Conservation (phyloP, 2,329 filamentous ascomycete species). For the Corniculantispora saksenae region DNA sequence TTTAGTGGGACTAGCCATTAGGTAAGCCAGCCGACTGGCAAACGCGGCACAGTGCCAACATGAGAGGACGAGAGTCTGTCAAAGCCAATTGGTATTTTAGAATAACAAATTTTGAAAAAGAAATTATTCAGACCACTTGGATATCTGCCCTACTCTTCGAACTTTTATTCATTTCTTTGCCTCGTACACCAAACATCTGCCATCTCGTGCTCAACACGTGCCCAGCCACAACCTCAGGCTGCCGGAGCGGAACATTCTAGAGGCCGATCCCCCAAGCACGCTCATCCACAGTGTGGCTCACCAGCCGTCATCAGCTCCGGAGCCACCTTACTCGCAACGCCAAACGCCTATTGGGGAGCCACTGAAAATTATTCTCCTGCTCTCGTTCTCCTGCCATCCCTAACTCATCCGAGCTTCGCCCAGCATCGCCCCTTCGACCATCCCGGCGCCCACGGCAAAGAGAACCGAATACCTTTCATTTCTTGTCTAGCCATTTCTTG, state of each 20-base stretch:
- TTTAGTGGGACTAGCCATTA: slow-evolving; percentile 1
- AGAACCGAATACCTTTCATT: slow-evolving; percentile 24
- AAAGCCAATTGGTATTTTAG: neutral
- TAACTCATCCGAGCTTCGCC: slow-evolving; percentile 23
- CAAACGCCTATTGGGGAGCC: slow-evolving; percentile 18
- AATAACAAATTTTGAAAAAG: no score
- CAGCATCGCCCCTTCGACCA: slow-evolving; percentile 16
- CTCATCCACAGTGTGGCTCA: slow-evolving; percentile 11
- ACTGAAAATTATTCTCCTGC: slow-evolving; percentile 29
- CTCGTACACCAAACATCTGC: neutral
- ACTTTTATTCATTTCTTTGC: no score
- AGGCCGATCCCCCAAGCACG: neutral
- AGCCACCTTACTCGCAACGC: slow-evolving; percentile 6
- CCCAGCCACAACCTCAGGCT: slow-evolving; percentile 1
- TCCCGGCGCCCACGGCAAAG: slow-evolving; percentile 18
- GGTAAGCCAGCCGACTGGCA: neutral
- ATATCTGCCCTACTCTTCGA: no score
- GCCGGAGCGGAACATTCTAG: slow-evolving; percentile 15
- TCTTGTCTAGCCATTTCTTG: slow-evolving; percentile 13
- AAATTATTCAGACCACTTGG: no score
- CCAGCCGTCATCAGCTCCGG: slow-evolving; percentile 15
- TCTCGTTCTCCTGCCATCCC: slow-evolving; percentile 23
- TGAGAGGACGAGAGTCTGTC: neutral
- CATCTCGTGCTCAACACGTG: neutral
- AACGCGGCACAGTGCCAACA: neutral